Evolutionary conservation across 495 filamentous ascomycete species (phyloP).

Genomic region (Clavariopsis aquatica): DNA sequence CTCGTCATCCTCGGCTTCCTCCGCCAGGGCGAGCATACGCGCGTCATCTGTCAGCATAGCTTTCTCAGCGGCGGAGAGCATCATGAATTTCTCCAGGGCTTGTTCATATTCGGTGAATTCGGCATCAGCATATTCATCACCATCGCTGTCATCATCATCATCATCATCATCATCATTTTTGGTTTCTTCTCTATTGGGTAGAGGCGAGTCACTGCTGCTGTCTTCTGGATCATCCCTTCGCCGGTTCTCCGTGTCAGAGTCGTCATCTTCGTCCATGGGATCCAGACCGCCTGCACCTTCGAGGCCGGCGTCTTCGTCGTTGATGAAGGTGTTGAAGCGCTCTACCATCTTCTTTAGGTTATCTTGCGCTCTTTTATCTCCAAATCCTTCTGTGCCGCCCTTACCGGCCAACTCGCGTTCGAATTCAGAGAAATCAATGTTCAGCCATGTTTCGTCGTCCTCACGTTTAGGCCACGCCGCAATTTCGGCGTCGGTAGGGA

Average conservation of each 20-base stretch:
- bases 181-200: conserved; percentile 52
- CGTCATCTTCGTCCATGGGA: conserved; percentile 64
- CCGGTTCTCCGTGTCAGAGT: conserved; percentile 33
- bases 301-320: conserved; percentile 76
- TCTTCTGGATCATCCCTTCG: conserved; percentile 30
- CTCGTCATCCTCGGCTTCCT: conserved; percentile 43
- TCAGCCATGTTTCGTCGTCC: conserved; percentile 89
- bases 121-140: conserved; percentile 31
- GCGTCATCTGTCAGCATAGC: conserved; percentile 22
- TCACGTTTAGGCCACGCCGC: conserved; percentile 63
- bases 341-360: conserved; percentile 87
- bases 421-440: conserved; percentile 87
- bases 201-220: conserved; percentile 1
- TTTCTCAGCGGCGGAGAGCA: conserved; percentile 28
- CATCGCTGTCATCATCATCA: conserved; percentile 34
- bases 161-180: conserved; percentile 37
- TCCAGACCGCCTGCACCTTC: conserved; percentile 76
- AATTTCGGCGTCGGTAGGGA: conserved; percentile 77
- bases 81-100: conserved; percentile 58
- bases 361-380: conserved; percentile 76
- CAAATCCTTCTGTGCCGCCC: conserved; percentile 56
- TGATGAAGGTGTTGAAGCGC: conserved; percentile 88
- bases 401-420: conserved; percentile 71
- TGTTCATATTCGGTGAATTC: conserved; percentile 71
- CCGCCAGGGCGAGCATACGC: conserved; percentile 15